Evolutionary conservation across 345 rosid species (phyloP), one percentile per base, ranked within the genome.

Genomic region (Carallia brachiata): DNA sequence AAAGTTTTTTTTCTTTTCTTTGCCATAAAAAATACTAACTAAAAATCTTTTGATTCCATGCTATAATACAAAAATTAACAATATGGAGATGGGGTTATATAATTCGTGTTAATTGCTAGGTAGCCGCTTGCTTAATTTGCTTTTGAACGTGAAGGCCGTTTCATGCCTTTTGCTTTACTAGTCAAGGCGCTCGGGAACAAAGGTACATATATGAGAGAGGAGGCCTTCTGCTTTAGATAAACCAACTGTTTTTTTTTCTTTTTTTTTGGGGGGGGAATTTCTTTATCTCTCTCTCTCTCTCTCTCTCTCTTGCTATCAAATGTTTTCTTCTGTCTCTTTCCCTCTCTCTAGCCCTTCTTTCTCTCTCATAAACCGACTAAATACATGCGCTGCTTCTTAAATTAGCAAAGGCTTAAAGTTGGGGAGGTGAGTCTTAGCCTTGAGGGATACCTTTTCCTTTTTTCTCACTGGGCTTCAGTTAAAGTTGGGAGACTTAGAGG

Each of bases 91-190:
- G 28, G 34, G 60, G 60, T 56, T 23, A 23, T 23, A 23, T 23
- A 23, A 23, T 55, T 27, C 27, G 76, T 59, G 70, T 68, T 62
- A 32, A 32, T 32, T 32, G 34, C 34, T 32, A 32, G 72, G 19
- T 32, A 36, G n/a, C 32, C 37, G 56, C 13, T n/a, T 27, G 34
- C 50, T 44, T 44, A 44, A n/a, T 56, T 52, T 63, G 73, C 73
- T 76, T 84, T 81, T 71, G 82, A 80, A 75, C 60, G 75, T 71
- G 77, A 62, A 74, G 81, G 75, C 83, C 79, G 82, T 79, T 84
- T 83, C 83, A 47, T 75, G 27, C 82, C 83, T 82, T 84, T 84
- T 81, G 84, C 92, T 85, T 84, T 88, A 68, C 71, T 71, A 77
- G 84, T 85, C 87, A 80, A 83, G 81, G 76, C 18, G 57, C 74